These are phyloP conservation scores for Gentiana straminea DNA, from an alignment of 257 asterid genomes.

Conservation along the genomic window DNA sequence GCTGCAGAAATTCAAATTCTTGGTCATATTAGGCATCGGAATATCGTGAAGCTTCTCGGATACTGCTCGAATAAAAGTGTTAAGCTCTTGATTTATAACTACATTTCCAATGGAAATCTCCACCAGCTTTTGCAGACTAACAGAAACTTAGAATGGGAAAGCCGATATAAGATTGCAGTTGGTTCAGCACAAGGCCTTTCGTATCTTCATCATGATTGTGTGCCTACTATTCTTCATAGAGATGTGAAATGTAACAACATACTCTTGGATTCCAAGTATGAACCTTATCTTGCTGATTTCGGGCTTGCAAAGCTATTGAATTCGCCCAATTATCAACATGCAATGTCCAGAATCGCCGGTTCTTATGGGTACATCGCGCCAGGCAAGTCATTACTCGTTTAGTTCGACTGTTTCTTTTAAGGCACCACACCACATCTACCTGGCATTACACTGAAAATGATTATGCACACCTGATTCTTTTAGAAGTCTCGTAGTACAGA, in stretches of 20 bases:
- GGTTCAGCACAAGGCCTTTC: conserved; percentile 95
- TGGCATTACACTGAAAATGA: too few relatives aligned
- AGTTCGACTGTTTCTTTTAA: too few relatives aligned
- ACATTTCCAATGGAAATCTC: conserved; percentile 71
- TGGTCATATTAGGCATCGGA: conserved; percentile 90
- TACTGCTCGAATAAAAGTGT: conserved; percentile 74
- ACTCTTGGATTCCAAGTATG: conserved; percentile 69
- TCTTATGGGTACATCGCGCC: conserved; percentile 95
- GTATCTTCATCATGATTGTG: conserved; percentile 86
- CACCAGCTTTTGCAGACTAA: conserved; percentile 66
- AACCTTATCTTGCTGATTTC: conserved; percentile 86
- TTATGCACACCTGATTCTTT: too few relatives aligned
- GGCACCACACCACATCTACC: too few relatives aligned
- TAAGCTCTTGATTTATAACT: conserved; percentile 84
- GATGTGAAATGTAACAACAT: conserved; percentile 95
- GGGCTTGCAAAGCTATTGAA: conserved; percentile 94
- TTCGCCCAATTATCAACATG: conserved; percentile 79
- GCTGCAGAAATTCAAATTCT: conserved; percentile 92
- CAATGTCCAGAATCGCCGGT: conserved; percentile 83
- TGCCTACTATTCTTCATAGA: conserved; percentile 77
- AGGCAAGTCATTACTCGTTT: conserved; percentile 36
- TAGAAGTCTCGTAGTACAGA: too few relatives aligned
- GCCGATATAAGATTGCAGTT: conserved; percentile 74
- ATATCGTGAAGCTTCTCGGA: conserved; percentile 75
- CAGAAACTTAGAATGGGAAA: conserved; percentile 87